Evolutionary conservation across 2,329 filamentous ascomycete genomes (phyloP), one percentile per base, ranked within the genome.

Genomic region (Diplodia sapinea): DNA sequence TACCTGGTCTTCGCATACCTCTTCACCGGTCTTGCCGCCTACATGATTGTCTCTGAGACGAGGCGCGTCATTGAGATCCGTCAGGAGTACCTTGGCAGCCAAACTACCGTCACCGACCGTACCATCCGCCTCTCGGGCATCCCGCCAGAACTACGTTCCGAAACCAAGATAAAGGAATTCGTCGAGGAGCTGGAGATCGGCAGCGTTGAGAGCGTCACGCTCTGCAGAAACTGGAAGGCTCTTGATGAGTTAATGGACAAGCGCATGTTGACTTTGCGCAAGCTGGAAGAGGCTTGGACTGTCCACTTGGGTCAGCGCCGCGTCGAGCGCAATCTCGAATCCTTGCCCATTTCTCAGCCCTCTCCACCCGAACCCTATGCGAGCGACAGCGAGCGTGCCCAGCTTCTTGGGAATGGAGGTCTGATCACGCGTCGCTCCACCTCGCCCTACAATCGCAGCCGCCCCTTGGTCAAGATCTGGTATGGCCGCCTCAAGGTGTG

Each of bases 1-100:
- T 97, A 98, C 75, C 87, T 97, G 15, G 84, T 91, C n/a, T 99
- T 99, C 73, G 92, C 93, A 1, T 99, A 97, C 81, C 85, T 98
- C 62, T 99, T 98, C 78, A 94, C 91, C 6, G 87, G 83, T 1
- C 80, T 98, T 51, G 91, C 92, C 0, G 82, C 97, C 13, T 96
- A 94, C 76, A 87, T 94, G 72, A 88, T 98, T 73, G 88, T 94
- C 68, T 86, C 86, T 51, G 90, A 97, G 79, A 98, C 95, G 0
- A 88, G 90, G 72, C 90, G 89, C 68, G 90, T 99, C 64, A 96
- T 98, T 71, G 87, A 89, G 67, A 87, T 94, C 36, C 86, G 95
- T 29, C 95, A 99, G 78, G 89, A 93, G 68, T 99, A 97, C 75
- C 85, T 99, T 11, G 95, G 95, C 13, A 93, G 90, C 26, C 94